Conservation (phyloP, 148 eudicot species). For the Pouteria glomerata region DNA sequence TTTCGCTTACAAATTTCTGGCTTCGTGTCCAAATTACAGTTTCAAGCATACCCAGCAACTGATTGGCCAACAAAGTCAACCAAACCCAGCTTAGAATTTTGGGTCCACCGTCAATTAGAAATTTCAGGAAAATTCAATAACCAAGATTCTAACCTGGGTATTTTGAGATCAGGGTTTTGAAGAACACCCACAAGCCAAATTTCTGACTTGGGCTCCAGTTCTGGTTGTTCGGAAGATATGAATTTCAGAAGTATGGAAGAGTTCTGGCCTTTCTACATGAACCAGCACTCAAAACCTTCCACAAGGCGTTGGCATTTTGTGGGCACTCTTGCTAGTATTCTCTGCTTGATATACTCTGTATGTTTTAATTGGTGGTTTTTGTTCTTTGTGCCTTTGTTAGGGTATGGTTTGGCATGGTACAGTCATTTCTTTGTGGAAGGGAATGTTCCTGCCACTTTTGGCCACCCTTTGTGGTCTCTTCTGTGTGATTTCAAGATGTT, state of each 20-base stretch:
- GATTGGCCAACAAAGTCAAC: background rate
- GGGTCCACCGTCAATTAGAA: background rate
- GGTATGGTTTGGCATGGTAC: conserved; percentile 88
- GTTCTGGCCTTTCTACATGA: conserved; percentile 88
- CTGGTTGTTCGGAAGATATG: conserved; percentile 29
- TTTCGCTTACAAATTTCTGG: background rate
- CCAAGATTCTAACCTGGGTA: conserved; percentile 1
- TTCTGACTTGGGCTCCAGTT: conserved; percentile 14
- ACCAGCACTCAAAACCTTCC: conserved; percentile 79
- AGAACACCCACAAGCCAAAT: background rate
- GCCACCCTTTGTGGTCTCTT: conserved; percentile 89
- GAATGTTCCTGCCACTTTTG: conserved; percentile 73
- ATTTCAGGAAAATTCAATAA: background rate
- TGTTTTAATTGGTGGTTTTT: conserved; percentile 62
- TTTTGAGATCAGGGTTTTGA: background rate
- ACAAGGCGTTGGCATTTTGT: conserved; percentile 93
- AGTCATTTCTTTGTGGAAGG: conserved; percentile 88
- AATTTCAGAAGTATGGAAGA: conserved; percentile 79
- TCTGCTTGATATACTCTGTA: conserved; percentile 43
- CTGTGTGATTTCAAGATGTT: conserved; percentile 91
- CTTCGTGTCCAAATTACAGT: background rate
- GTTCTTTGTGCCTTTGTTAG: conserved; percentile 60
- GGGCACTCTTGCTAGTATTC: conserved; percentile 53
- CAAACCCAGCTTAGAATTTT: background rate
- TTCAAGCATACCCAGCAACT: background rate